Evolutionary conservation across 106 monocot species (phyloP).

Genomic region (Dendrobium huoshanense): DNA sequence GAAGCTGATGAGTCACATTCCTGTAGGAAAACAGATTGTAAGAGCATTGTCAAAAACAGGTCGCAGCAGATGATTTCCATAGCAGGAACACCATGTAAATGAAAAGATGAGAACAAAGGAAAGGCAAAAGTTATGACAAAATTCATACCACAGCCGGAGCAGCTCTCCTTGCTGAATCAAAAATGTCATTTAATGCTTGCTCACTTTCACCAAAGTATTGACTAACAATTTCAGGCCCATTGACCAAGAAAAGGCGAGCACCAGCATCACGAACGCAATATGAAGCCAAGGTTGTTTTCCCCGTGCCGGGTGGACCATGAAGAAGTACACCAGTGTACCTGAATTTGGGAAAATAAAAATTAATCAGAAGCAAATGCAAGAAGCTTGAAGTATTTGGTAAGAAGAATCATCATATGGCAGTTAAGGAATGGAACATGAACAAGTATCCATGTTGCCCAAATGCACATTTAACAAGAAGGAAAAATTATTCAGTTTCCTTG

Average conservation of each 20-base stretch:
- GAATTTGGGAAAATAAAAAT: constrained; percentile 13
- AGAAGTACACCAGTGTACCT: constrained; percentile 93
- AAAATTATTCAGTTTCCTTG: background rate
- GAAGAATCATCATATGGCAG: background rate
- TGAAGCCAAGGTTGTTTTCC: constrained; percentile 83
- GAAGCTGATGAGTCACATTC: background rate
- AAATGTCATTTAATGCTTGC: constrained; percentile 56
- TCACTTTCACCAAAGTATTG: constrained; percentile 95
- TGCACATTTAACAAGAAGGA: background rate
- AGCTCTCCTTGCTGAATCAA: constrained; percentile 67
- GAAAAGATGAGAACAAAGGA: background rate
- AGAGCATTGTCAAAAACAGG: background rate
- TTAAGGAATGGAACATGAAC: background rate
- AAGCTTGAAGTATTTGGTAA: background rate
- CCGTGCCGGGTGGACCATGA: constrained; percentile 94
- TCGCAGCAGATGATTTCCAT: background rate
- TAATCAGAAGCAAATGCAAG: background rate
- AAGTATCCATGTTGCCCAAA: background rate
- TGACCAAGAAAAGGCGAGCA: constrained; percentile 63
- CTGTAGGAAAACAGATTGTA: background rate
- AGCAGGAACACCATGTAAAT: background rate
- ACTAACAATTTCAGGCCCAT: constrained; percentile 92
- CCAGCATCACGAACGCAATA: constrained; percentile 55
- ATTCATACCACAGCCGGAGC: constrained; percentile 80
- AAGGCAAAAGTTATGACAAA: constrained; percentile 4